Base-by-base conservation (phyloP, 164 flowering plant species). In the Stephania japonica region DNA sequence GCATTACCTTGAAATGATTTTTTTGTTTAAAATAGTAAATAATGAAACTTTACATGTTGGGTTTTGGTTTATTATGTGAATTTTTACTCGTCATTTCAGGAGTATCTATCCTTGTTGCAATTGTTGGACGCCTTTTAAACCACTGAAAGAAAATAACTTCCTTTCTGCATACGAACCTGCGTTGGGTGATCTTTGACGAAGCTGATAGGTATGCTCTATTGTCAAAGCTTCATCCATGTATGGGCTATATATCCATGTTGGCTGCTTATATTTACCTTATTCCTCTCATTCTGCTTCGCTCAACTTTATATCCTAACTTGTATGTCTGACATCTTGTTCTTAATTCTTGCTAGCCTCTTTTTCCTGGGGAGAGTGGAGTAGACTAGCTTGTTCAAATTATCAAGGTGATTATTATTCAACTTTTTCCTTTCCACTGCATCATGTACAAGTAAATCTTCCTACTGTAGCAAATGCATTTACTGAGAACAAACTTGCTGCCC, bases 71-170 rank as follows among this genome's bases (percentile, higher is more conserved):
- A 56, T 14, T 56, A 21, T 56, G 62, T 56, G 16, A 10, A 56
- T 16, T 56, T 6, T 56, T 32, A 19, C 42, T 42, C 50, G 49
- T 67, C 12, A 7, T 67, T 76, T 32, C 83, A 95, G 98, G 98
- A 75, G 87, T 95, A 85, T 87, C 97, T 24, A 81, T 95, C 70
- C 97, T 95, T 68, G 84, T 93, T 84, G 96, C 98, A 70, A 95
- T 98, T 67, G 97, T 98, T 74, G 99, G 99, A 64, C 97, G 99
- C 56, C 94, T 95, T 73, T 81, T 95, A 83, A 97, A 95, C 83
- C 99, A 95, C 81, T 81, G 93, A 70, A 93, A 87, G 85, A 83
- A 93, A 68, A 93, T 98, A 64, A 63, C 90, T 75, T 93, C 98
- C 2, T 95, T 95, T 75, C 2, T 77, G 68, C 85, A 87, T 72